Percentiles rank a stretch among this genome's conserved stretches.
Evolutionary conservation across 768 basidiomycete genomes (phyloP).

Genomic region (Arthromyces matolae): DNA sequence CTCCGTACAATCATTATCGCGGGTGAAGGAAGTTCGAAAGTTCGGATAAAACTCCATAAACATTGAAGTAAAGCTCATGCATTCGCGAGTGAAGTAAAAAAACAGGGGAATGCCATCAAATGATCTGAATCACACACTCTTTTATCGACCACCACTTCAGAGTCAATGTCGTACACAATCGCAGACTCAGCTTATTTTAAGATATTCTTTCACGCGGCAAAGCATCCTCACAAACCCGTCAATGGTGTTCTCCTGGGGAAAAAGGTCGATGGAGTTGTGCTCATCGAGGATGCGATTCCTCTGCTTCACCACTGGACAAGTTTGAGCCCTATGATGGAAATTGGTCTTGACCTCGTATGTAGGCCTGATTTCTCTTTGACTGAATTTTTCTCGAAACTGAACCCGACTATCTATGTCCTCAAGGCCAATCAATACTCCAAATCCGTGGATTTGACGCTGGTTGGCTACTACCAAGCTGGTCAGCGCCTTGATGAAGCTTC

Average conservation of each 20-base stretch:
- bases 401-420: conserved; percentile 2
- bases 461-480: conserved; percentile 76
- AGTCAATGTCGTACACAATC: conserved; percentile 50
- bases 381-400: too few species aligned
- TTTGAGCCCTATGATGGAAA: conserved; percentile 83
- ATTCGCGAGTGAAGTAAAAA: too few species aligned
- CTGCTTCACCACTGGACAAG: conserved; percentile 84
- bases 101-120: too few species aligned
- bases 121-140: too few species aligned
- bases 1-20: too few species aligned
- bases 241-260: conserved; percentile 77
- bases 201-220: conserved; percentile 74
- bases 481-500: conserved; percentile 58
- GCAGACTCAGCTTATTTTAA: conserved; percentile 66
- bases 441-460: conserved; percentile 47
- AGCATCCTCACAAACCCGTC: conserved; percentile 70
- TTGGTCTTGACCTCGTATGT: conserved; percentile 72
- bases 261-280: conserved; percentile 33
- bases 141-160: too few species aligned
- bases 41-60: too few species aligned
- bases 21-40: too few species aligned
- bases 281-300: conserved; percentile 65
- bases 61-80: too few species aligned
- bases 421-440: conserved; percentile 62
- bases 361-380: neutral